Evolutionary conservation across 2,329 filamentous ascomycete genomes (phyloP).

Genomic region (Aspergillus sp.): DNA sequence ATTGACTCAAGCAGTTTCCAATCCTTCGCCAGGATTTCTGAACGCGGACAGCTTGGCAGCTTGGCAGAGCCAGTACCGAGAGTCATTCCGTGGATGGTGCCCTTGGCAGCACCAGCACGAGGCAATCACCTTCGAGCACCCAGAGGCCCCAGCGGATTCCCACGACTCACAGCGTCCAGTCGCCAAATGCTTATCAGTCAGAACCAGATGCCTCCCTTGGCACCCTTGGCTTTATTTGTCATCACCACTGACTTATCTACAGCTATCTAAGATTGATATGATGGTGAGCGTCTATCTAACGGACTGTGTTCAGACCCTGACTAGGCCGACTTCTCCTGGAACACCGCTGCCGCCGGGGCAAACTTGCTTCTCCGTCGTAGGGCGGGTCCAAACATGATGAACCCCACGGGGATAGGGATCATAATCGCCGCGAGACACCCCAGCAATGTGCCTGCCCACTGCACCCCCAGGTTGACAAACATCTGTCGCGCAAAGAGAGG

Average conservation of each 20-base stretch:
- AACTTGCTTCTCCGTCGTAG: constrained; percentile 34
- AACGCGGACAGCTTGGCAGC: constrained; percentile 4
- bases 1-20: background rate
- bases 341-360: constrained; percentile 21
- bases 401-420: constrained; percentile 41
- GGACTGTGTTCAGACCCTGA: background rate
- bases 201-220: background rate
- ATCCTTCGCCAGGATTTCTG: background rate
- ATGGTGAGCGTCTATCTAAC: background rate
- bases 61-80: constrained; percentile 1
- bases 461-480: constrained; percentile 40
- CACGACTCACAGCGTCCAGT: background rate
- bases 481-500: constrained; percentile 41
- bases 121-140: background rate
- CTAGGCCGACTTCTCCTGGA: constrained; percentile 15
- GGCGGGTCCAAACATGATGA: constrained; percentile 33
- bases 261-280: background rate
- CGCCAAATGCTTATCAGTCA: background rate
- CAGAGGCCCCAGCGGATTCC: background rate
- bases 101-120: constrained; percentile 3
- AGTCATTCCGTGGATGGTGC: constrained; percentile 4
- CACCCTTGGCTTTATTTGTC: background rate
- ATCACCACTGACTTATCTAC: background rate
- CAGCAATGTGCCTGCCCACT: constrained; percentile 43
- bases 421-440: constrained; percentile 39